Conservation (phyloP, 2,329 filamentous ascomycete genomes). For the Pseudogymnoascus sp. region DNA sequence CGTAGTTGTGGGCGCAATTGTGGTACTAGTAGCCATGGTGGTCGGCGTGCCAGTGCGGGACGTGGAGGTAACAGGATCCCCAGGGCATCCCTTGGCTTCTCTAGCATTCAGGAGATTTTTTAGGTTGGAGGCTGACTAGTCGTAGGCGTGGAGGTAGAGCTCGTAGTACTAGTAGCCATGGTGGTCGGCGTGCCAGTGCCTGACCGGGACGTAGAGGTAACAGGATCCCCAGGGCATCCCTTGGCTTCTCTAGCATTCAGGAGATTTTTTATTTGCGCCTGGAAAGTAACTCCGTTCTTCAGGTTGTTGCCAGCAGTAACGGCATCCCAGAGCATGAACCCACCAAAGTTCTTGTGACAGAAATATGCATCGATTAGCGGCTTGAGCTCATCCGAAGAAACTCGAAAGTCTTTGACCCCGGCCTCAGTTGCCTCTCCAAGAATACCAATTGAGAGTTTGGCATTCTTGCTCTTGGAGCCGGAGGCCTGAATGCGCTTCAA, state of each 20-base stretch:
- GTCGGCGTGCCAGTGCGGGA: neutral
- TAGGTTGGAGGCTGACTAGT: neutral
- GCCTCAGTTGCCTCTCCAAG: slow-evolving; percentile 2
- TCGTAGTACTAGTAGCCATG: neutral
- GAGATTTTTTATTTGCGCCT: slow-evolving; percentile 8
- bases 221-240: neutral
- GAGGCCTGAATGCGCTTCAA: slow-evolving; percentile 11
- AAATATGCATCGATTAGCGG: slow-evolving; percentile 20
- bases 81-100: neutral
- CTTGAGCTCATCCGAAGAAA: slow-evolving; percentile 18
- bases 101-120: slow-evolving; percentile 9
- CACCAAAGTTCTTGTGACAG: slow-evolving; percentile 21
- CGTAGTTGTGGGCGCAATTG: neutral
- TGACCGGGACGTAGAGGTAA: neutral
- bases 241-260: neutral
- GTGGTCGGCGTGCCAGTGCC: neutral
- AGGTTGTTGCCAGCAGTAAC: slow-evolving; percentile 18
- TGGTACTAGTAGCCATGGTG: neutral
- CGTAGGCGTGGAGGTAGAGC: neutral
- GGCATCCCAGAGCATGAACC: slow-evolving; percentile 29
- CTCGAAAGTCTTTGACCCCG: neutral
- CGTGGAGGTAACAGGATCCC: neutral
- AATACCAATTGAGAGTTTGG: slow-evolving; percentile 25
- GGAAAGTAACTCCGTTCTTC: slow-evolving; percentile 8
- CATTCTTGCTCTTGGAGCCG: slow-evolving; percentile 18